phyloP scores from a whole-genome alignment of 2,329 filamentous ascomycete species.

The Diplodia corticola region DNA sequence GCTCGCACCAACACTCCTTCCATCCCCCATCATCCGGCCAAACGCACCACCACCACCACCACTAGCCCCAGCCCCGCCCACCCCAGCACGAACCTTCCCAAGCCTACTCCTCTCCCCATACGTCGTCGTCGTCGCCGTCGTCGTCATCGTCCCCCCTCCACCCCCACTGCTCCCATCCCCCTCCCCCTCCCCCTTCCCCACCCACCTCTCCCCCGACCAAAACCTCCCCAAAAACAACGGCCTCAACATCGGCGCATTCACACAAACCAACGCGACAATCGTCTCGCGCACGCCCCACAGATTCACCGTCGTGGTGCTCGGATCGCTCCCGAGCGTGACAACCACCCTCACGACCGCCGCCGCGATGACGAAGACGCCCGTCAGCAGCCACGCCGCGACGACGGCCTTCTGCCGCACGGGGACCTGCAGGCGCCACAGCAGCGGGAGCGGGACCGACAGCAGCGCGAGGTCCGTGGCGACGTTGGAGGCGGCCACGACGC shows the following conservation, averaged over 20 bases:
- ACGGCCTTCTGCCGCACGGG: conserved; percentile 35
- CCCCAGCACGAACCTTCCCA: too few relatives aligned
- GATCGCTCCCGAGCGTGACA: conserved; percentile 34
- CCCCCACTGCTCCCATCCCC: not conserved
- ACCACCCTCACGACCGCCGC: conserved; percentile 39
- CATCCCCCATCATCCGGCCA: not conserved
- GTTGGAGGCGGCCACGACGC: conserved; percentile 33
- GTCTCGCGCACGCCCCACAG: conserved; percentile 42
- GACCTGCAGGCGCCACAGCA: conserved; percentile 38
- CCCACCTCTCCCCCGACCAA: conserved; percentile 26
- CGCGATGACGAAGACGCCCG: conserved; percentile 40
- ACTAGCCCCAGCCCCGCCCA: not conserved
- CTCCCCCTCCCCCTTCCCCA: not conserved
- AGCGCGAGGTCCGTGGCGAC: conserved; percentile 36
- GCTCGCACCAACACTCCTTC: not conserved
- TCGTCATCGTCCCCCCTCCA: not conserved
- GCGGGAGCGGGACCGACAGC: conserved; percentile 37
- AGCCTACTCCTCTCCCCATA: not conserved
- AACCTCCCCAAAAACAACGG: conserved; percentile 34
- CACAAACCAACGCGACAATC: conserved; percentile 37
- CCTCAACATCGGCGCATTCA: conserved; percentile 38
- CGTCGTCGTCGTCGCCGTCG: not conserved
- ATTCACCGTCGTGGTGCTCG: conserved; percentile 38
- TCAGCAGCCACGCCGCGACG: conserved; percentile 35
- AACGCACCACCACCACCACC: not conserved